Evolutionary conservation across 2,329 filamentous ascomycete genomes (phyloP).

Genomic region (Malbranchea zuffiana): DNA sequence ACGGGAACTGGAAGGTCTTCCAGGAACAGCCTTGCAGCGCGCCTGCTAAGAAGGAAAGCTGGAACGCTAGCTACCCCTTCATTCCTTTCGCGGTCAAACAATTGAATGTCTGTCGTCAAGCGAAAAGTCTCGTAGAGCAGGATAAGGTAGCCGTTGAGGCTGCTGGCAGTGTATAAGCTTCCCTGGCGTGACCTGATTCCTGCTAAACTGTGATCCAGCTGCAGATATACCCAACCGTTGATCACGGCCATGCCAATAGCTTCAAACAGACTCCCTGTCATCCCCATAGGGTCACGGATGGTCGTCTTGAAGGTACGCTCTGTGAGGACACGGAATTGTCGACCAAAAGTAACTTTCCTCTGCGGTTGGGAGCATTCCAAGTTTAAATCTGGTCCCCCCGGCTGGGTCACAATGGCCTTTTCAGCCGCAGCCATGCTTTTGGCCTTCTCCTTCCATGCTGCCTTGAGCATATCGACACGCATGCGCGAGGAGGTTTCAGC

Average conservation of each 20-base stretch:
- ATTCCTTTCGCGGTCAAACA: conserved; percentile 64
- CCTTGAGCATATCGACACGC: conserved; percentile 52
- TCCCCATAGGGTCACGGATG: conserved; percentile 64
- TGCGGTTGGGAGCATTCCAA: conserved; percentile 11
- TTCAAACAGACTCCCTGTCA: conserved; percentile 58
- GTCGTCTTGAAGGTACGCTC: conserved; percentile 60
- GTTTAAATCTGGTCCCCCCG: background rate
- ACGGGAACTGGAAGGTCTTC: conserved; percentile 65
- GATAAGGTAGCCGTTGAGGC: conserved; percentile 65
- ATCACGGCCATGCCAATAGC: conserved; percentile 60
- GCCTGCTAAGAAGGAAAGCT: conserved; percentile 58
- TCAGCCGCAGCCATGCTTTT: background rate
- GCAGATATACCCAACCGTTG: conserved; percentile 61
- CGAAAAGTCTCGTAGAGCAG: conserved; percentile 67
- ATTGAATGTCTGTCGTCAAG: conserved; percentile 60
- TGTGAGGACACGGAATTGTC: conserved; percentile 57
- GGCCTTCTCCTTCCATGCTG: conserved; percentile 43
- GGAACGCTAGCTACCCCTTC: conserved; percentile 61
- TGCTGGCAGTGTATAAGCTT: conserved; percentile 59
- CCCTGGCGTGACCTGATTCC: conserved; percentile 66
- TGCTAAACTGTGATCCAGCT: conserved; percentile 53
- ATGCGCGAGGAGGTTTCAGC: conserved; percentile 49
- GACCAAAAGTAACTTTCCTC: conserved; percentile 46
- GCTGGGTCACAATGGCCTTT: background rate
- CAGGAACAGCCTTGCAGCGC: conserved; percentile 56